These are phyloP conservation scores for Reticulascus tulasneorum DNA, from an alignment of 2,329 filamentous ascomycete species.

Conservation along the genomic window DNA sequence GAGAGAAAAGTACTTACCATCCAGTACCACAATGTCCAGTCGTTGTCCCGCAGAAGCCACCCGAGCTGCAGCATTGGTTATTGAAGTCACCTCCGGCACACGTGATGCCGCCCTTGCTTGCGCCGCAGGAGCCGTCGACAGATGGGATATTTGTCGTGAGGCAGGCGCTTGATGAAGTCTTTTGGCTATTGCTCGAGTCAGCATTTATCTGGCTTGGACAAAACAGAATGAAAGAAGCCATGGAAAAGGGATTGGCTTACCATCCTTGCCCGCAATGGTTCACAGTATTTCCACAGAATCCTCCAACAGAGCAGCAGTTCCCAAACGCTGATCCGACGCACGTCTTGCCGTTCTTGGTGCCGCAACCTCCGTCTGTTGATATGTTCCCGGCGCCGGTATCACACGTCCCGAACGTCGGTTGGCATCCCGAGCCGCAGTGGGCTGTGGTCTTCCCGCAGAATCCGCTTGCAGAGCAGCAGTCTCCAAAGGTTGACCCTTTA, in stretches of 20 bases:
- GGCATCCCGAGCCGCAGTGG: conserved; percentile 15
- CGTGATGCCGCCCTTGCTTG: conserved; percentile 14
- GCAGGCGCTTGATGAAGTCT: no score
- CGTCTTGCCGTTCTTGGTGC: conserved; percentile 3
- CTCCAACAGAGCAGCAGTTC: not conserved
- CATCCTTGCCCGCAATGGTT: not conserved
- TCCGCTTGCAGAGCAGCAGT: conserved; percentile 17
- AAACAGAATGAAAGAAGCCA: no score
- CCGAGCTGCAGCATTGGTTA: conserved; percentile 15
- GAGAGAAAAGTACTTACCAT: no score
- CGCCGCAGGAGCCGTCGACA: conserved; percentile 22
- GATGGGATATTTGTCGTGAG: no score
- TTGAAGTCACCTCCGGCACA: conserved; percentile 16
- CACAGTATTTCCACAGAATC: not conserved
- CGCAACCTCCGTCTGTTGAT: no score
- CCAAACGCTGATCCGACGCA: not conserved
- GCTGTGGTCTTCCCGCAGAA: conserved; percentile 16
- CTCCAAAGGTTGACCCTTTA: conserved; percentile 1
- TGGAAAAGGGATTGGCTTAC: no score
- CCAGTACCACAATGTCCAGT: conserved; percentile 16
- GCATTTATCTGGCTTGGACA: no score
- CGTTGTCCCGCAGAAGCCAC: conserved; percentile 17
- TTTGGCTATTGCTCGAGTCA: no score
- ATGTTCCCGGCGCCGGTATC: no score
- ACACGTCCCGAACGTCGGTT: conserved; percentile 11